These are phyloP conservation scores for Neckera pumila DNA, from an alignment of 225 moss, liverwort and hornwort species.

Conservation along the genomic window DNA sequence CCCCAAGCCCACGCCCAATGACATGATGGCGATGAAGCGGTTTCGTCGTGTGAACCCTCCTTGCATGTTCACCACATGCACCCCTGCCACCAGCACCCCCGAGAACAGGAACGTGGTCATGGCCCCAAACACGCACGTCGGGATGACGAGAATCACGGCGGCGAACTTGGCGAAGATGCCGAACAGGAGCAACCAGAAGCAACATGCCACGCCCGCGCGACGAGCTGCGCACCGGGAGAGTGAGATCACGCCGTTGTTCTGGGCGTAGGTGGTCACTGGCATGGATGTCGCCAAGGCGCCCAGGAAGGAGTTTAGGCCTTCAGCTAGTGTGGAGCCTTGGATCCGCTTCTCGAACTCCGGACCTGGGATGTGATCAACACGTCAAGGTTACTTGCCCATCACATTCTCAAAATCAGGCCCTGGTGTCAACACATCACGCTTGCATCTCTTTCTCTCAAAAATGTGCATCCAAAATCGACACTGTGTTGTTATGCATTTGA, in stretches of 20 bases:
- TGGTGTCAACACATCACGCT: neutral
- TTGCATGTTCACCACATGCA: conserved; percentile 39
- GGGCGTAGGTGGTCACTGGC: conserved; percentile 25
- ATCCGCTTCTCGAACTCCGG: conserved; percentile 1
- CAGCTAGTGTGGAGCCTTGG: neutral
- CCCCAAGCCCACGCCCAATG: conserved; percentile 40
- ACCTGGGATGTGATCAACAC: neutral
- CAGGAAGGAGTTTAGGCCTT: conserved; percentile 1
- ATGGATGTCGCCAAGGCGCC: neutral
- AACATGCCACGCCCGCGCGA: conserved; percentile 45
- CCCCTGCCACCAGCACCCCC: conserved; percentile 26
- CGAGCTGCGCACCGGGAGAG: conserved; percentile 58
- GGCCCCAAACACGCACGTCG: conserved; percentile 49
- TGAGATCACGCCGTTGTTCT: conserved; percentile 69
- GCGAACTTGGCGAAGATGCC: conserved; percentile 56
- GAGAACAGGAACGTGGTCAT: conserved; percentile 64
- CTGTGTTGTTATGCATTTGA: neutral
- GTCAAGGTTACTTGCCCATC: neutral
- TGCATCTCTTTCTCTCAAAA: neutral
- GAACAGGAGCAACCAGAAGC: conserved; percentile 44
- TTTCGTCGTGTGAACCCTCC: conserved; percentile 14
- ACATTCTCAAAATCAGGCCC: too few species aligned
- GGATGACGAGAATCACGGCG: conserved; percentile 40
- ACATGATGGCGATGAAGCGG: conserved; percentile 33
- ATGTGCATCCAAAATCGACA: neutral